Conservation (phyloP, 805 yeast species). For the Suhomyces vadensis region DNA sequence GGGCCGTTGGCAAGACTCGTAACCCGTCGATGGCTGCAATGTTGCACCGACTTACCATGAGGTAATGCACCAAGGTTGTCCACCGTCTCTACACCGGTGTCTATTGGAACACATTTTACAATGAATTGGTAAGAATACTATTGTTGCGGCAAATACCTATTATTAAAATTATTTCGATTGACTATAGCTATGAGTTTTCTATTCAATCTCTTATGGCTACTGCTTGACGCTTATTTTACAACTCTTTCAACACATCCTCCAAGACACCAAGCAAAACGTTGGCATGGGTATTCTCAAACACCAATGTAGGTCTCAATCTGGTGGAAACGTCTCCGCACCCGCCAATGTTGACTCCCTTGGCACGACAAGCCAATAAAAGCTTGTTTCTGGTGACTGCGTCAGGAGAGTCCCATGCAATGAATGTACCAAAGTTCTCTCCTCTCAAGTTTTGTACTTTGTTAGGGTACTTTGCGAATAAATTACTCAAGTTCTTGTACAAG, state of each 20-base stretch:
- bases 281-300: constrained; percentile 62
- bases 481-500: constrained; percentile 45
- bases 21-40: too few species aligned
- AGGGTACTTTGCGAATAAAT: constrained; percentile 43
- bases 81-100: too few species aligned
- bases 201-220: too few species aligned
- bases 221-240: too few species aligned
- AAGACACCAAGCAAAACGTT: constrained; percentile 52
- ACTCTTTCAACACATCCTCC: constrained; percentile 27
- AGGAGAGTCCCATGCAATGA: constrained; percentile 63
- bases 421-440: constrained; percentile 64
- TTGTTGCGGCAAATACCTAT: too few species aligned
- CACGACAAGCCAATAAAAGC: constrained; percentile 46
- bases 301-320: constrained; percentile 65
- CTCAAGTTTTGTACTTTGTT: constrained; percentile 49
- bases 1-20: neutral
- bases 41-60: too few species aligned
- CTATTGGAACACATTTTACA: too few species aligned
- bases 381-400: constrained; percentile 45
- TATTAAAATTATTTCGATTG: too few species aligned
- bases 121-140: too few species aligned
- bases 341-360: constrained; percentile 63
- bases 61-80: too few species aligned
- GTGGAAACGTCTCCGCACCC: constrained; percentile 63
- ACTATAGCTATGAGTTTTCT: too few species aligned